Evolutionary conservation across 352 stramenopile genomes (phyloP).

Genomic region (Thraustochytrium sp.): DNA sequence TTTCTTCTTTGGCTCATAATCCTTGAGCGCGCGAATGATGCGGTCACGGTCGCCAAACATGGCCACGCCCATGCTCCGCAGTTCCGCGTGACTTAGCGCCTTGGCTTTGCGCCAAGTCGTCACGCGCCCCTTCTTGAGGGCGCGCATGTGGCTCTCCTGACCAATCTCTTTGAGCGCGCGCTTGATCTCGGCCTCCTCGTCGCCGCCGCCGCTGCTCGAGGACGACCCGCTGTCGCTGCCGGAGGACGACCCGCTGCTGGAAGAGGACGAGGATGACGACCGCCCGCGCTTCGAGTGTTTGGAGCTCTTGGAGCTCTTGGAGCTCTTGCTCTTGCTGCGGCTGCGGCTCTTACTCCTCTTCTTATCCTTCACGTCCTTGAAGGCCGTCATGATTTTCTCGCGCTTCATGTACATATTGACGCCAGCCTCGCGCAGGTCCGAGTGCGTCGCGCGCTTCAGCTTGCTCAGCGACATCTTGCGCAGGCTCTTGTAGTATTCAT

Average conservation of each 20-base stretch:
- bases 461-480: not conserved
- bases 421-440: not conserved
- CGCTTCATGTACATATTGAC: not conserved
- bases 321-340: not conserved
- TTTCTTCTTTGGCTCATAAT: conserved; percentile 14
- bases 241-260: not conserved
- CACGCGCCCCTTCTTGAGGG: not conserved
- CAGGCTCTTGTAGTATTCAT: not conserved
- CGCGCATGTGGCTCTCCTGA: not conserved
- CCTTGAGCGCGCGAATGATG: conserved; percentile 5
- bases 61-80: not conserved
- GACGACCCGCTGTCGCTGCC: not conserved
- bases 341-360: not conserved
- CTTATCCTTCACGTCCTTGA: not conserved
- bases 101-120: not conserved
- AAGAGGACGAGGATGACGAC: not conserved
- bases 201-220: too few species aligned
- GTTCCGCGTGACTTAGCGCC: not conserved
- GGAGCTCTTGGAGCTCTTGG: too few species aligned
- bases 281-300: too few species aligned
- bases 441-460: not conserved
- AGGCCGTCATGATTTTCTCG: not conserved
- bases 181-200: not conserved
- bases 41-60: not conserved
- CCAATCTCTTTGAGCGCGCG: not conserved